Percentiles rank a stretch among this genome's conserved stretches.
These are phyloP conservation scores for Artemisia tridentata DNA, from an alignment of 129 eudicot genomes.

Conservation along the genomic window DNA sequence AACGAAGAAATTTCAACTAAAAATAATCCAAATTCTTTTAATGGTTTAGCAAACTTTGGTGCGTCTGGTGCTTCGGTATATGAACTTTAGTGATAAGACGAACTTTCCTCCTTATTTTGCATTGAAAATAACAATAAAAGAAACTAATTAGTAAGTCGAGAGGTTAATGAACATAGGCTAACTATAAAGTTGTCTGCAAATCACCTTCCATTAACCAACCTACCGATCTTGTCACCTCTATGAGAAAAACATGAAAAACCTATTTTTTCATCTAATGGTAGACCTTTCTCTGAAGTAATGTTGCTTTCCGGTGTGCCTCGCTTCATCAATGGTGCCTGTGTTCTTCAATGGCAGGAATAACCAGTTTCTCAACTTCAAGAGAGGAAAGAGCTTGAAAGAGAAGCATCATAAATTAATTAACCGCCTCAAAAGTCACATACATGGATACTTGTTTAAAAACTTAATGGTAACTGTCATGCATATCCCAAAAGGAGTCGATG, in stretches of 20 bases:
- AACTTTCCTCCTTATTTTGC: too few species aligned
- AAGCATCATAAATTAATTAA: constrained; percentile 2
- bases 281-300: constrained; percentile 33
- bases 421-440: neutral
- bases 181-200: neutral
- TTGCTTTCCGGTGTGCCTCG: constrained; percentile 33
- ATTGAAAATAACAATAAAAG: too few species aligned
- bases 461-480: too few species aligned
- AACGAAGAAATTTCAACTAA: too few species aligned
- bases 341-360: constrained; percentile 88
- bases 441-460: too few species aligned
- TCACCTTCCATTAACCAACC: constrained; percentile 1
- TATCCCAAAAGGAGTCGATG: too few species aligned
- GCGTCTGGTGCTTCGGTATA: too few species aligned
- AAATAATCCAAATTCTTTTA: too few species aligned
- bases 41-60: too few species aligned
- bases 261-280: neutral
- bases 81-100: too few species aligned
- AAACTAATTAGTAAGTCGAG: too few species aligned
- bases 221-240: constrained; percentile 10
- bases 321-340: constrained; percentile 54
- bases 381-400: constrained; percentile 57
- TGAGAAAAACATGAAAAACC: neutral
- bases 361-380: constrained; percentile 67
- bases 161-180: too few species aligned